Evolutionary conservation across 768 basidiomycete species (phyloP), one percentile per base, ranked within the genome.

Genomic region (Rhodotorula babjevae): DNA sequence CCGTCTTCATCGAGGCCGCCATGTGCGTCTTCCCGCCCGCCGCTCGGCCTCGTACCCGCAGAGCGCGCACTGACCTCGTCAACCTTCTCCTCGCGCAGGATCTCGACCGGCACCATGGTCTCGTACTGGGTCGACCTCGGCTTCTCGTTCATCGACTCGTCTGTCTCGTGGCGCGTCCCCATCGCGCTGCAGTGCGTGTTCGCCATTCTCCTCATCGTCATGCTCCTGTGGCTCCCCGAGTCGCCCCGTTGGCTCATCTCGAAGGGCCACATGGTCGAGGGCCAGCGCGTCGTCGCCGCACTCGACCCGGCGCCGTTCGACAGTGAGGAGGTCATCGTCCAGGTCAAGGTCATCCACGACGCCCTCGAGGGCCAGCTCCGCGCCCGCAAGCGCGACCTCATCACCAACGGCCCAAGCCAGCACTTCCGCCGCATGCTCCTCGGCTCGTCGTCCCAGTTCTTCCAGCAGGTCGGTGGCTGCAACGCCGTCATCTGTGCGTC

Each of bases 391-490:
- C 66, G 69, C 63, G 53, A 74, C 69, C 60, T 74, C 53, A 65
- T 74, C 67, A 71, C 72, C n/a, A 69, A 49, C 64, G 76, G 76
- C 16, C 76, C 73, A 18, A 66, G 68, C 5, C 88, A 89, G 78
- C 87, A 89, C 80, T 86, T 88, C 80, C 82, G 87, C 56, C 82
- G 88, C 56, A 85, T 85, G 25, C 79, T 83, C 59, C 78, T 88
- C 59, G 88, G 85, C 5, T 81, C 88, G 31, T 80, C 84, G 60
- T 85, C 85, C 60, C 88, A 89, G 76, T 86, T 86, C 77, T 88
- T 88, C 82, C 87, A 89, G 78, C 88, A 88, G 81, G 87, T 88
- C 44, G 85, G 86, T 11, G 87, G 87, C 14, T 87, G 87, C 79
- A 88, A 87, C 78, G 78, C 88, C 68, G 76, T 67, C 50, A 60